A percentile compares a stretch with the other conserved stretches of the same genome.
These are phyloP conservation scores for Calvatia gigantea DNA, from an alignment of 768 basidiomycete species.

Conservation along the genomic window DNA sequence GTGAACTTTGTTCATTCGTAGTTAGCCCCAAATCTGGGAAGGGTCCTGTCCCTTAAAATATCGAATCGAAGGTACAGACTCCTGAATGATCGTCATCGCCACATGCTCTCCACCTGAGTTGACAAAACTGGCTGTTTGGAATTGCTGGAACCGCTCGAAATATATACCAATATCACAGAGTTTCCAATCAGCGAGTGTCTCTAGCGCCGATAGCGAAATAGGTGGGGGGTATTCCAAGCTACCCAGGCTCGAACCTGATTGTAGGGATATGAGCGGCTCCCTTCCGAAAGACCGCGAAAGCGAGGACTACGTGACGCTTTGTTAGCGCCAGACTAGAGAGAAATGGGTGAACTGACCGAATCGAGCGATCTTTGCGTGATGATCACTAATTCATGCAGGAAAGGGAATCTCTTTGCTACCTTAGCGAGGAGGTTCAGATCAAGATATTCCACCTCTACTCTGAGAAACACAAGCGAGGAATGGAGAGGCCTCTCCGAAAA, in stretches of 20 bases:
- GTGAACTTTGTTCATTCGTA: background rate
- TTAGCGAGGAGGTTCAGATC: background rate
- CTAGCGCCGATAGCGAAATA: background rate
- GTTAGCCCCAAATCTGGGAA: too few relatives aligned
- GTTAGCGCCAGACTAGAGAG: background rate
- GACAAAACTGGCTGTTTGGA: background rate
- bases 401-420: constrained; percentile 1
- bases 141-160: background rate
- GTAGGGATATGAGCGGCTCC: background rate
- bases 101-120: background rate
- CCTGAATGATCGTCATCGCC: background rate
- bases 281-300: background rate
- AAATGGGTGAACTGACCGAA: background rate
- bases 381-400: background rate
- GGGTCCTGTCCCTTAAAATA: background rate
- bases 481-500: background rate
- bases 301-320: background rate
- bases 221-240: background rate
- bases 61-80: background rate
- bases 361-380: background rate
- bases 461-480: background rate
- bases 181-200: constrained; percentile 9
- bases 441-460: background rate
- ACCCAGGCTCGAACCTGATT: background rate
- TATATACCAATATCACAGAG: constrained; percentile 10